These are phyloP conservation scores for Solanum chiquidenum DNA, from an alignment of 257 asterid genomes.

Conservation along the genomic window DNA sequence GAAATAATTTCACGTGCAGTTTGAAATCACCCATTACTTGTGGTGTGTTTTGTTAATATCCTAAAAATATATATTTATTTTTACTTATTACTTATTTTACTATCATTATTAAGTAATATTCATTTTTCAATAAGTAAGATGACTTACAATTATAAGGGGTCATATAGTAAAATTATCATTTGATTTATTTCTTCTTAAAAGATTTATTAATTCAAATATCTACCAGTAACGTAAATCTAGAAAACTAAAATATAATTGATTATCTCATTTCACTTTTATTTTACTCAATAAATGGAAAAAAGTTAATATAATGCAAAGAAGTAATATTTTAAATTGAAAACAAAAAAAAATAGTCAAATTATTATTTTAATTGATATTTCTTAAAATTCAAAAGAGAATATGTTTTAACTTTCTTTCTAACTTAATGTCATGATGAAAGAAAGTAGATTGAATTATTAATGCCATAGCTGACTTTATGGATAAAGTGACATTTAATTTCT, in stretches of 20 bases:
- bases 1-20: not conserved
- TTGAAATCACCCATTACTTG: not conserved
- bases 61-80: too few species aligned
- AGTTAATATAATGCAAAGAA: not conserved
- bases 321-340: not conserved
- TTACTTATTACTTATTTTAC: not conserved
- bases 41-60: not conserved
- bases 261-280: too few species aligned
- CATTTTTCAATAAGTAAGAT: too few species aligned
- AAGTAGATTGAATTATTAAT: not conserved
- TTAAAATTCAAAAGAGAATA: not conserved
- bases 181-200: too few species aligned
- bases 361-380: not conserved
- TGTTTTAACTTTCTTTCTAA: not conserved
- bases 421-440: not conserved
- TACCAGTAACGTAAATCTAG: not conserved
- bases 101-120: not conserved
- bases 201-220: not conserved
- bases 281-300: not conserved
- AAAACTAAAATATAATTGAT: too few species aligned
- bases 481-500: not conserved
- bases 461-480: not conserved
- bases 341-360: not conserved
- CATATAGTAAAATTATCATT: too few species aligned
- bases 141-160: not conserved